Conservation (phyloP, 805 yeast species). For the Tetrapisispora taiwanensis region DNA sequence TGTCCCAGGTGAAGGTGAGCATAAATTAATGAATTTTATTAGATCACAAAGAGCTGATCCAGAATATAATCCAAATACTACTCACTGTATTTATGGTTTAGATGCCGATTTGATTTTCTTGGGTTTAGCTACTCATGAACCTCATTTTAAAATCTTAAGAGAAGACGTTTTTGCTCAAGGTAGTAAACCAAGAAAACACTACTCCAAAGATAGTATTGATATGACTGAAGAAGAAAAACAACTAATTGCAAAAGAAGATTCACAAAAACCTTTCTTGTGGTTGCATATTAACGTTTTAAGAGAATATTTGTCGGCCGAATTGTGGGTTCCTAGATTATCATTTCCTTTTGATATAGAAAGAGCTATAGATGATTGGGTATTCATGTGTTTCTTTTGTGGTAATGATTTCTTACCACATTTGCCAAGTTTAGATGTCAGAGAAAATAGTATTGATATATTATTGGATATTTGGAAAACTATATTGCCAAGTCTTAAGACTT, state of each 20-base stretch:
- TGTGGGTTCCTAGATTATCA: slow-evolving; percentile 56
- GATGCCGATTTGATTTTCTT: slow-evolving; percentile 96
- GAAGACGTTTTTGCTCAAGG: slow-evolving; percentile 93
- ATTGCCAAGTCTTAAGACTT: slow-evolving; percentile 58
- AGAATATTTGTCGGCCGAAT: slow-evolving; percentile 79
- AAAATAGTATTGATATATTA: slow-evolving; percentile 78
- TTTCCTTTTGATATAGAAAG: slow-evolving; percentile 82
- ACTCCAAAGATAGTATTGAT: slow-evolving; percentile 27
- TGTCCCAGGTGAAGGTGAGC: slow-evolving; percentile 99
- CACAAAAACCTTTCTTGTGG: slow-evolving; percentile 84
- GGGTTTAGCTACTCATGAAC: slow-evolving; percentile 96
- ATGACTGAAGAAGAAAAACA: slow-evolving; percentile 51
- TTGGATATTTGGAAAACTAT: slow-evolving; percentile 74
- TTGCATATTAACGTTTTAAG: slow-evolving; percentile 77
- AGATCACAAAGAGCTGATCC: slow-evolving; percentile 83
- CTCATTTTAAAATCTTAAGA: slow-evolving; percentile 85
- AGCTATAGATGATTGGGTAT: slow-evolving; percentile 97
- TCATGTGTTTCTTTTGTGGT: slow-evolving; percentile 97
- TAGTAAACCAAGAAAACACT: slow-evolving; percentile 21
- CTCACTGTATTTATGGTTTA: slow-evolving; percentile 93
- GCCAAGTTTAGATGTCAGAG: slow-evolving; percentile 90
- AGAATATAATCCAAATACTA: slow-evolving; percentile 80
- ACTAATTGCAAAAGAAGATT: slow-evolving; percentile 26
- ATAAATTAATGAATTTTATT: slow-evolving; percentile 92
- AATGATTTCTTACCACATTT: slow-evolving; percentile 96